Evolutionary conservation across 306 rosid species (phyloP).

Genomic region (Rosa chinensis): DNA sequence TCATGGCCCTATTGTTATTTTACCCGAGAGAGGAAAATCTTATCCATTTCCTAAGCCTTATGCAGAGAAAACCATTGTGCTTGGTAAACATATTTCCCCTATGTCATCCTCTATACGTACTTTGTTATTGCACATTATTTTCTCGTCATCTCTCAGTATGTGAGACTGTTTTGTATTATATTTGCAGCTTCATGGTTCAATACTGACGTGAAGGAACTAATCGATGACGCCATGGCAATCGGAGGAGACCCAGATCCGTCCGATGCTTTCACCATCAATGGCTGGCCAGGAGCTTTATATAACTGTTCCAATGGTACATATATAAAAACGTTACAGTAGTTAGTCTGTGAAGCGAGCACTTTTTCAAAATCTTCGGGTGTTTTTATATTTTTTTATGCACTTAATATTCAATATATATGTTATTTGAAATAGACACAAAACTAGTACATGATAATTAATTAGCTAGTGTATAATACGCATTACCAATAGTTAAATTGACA

Average conservation of each 20-base stretch:
- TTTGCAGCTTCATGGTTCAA: not conserved
- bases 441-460: not conserved
- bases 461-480: too few relatives aligned
- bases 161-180: not conserved
- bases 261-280: not conserved
- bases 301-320: slow-evolving; percentile 17
- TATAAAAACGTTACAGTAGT: not conserved
- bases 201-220: not conserved
- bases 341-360: not conserved
- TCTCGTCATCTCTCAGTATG: not conserved
- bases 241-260: not conserved
- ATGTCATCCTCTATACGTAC: not conserved
- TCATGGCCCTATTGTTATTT: slow-evolving; percentile 22
- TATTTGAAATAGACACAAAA: not conserved
- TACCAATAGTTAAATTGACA: too few relatives aligned
- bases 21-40: not conserved
- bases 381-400: too few relatives aligned
- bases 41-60: slow-evolving; percentile 13
- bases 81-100: slow-evolving; percentile 1
- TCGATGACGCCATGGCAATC: not conserved
- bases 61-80: slow-evolving; percentile 1
- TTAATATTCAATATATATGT: too few relatives aligned
- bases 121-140: not conserved
- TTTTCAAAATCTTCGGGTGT: too few relatives aligned
- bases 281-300: not conserved